Evolutionary conservation across 2,329 filamentous ascomycete species (phyloP), one percentile per base, ranked within the genome.

Genomic region (Colletotrichum sublineola): DNA sequence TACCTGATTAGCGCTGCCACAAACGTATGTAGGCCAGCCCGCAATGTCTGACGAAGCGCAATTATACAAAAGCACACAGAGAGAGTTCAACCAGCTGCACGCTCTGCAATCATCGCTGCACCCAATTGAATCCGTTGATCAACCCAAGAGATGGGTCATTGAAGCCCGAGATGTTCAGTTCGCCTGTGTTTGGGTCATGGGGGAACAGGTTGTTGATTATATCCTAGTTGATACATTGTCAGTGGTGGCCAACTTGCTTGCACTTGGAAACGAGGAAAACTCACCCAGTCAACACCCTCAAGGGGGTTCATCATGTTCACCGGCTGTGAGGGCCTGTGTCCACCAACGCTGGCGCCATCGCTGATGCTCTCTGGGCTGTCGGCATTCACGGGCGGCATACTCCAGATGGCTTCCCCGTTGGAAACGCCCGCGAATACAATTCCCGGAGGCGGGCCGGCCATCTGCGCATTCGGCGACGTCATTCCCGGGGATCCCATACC

Each of bases 231-330:
- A 3, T 57, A 15, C 53, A n/a, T 24, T 24, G 40, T 20, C 2
- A 42, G 15, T n/a, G 20, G 24, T 52, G 6, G 44, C 68, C 52
- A 68, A 66, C 52, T 40, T 71, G 42, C 55, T 46, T 15, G 64
- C 20, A 48, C 46, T 36, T 53, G 44, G 33, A 15, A 9, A 12
- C 53, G 29, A 63, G 29, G 36, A 14, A 50, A 31, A 84, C 89
- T 82, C 81, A 92, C 90, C 91, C 90, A 93, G 75, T 93, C 90
- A 74, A 93, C 89, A 68, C 89, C 88, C 52, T 89, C 81, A 80
- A 86, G 67, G 44, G 71, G 42, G 18, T 74, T 68, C 52, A 61
- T 36, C 62, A 56, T 63, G 58, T 73, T 74, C 42, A 74, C 52
- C 60, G 68, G 50, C 36, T 69, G 69, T 42, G 73, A 50, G 33